Evolutionary conservation across 106 monocot species (phyloP).

Genomic region (Platanthera zijinensis): DNA sequence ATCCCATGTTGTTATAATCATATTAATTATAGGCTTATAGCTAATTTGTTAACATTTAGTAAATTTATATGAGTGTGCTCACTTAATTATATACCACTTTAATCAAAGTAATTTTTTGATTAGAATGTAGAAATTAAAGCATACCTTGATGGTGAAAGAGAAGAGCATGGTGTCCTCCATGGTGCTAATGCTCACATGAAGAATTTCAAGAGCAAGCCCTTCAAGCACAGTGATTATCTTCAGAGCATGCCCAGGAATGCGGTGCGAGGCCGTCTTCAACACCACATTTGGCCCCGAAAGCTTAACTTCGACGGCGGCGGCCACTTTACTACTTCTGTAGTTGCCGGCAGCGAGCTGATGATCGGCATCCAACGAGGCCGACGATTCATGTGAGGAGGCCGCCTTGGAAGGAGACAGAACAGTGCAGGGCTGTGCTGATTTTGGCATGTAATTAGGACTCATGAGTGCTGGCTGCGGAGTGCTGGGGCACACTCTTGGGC

Average conservation of each 20-base stretch:
- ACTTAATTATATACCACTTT: too few relatives aligned
- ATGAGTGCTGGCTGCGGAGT: constrained; percentile 50
- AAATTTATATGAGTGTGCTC: too few relatives aligned
- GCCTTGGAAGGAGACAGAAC: not conserved
- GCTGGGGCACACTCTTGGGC: constrained; percentile 63
- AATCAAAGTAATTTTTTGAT: too few relatives aligned
- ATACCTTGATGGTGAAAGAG: constrained; percentile 98
- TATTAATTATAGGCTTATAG: too few relatives aligned
- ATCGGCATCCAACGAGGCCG: constrained; percentile 21
- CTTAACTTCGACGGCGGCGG: constrained; percentile 86
- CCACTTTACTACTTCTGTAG: constrained; percentile 15
- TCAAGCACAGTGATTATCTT: constrained; percentile 78
- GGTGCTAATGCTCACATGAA: constrained; percentile 63
- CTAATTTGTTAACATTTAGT: too few relatives aligned
- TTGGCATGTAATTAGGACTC: constrained; percentile 60
- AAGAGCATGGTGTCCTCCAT: constrained; percentile 72
- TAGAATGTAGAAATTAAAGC: too few relatives aligned
- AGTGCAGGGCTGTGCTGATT: not conserved
- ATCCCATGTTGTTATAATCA: too few relatives aligned
- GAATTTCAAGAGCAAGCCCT: constrained; percentile 72
- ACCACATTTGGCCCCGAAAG: constrained; percentile 70
- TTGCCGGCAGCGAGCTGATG: constrained; percentile 29
- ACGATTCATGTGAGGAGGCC: constrained; percentile 21
- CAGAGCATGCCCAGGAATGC: constrained; percentile 60
- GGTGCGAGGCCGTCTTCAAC: constrained; percentile 66